phyloP scores from a whole-genome alignment of 2,329 filamentous ascomycete genomes.

The Cadophora sp. region DNA sequence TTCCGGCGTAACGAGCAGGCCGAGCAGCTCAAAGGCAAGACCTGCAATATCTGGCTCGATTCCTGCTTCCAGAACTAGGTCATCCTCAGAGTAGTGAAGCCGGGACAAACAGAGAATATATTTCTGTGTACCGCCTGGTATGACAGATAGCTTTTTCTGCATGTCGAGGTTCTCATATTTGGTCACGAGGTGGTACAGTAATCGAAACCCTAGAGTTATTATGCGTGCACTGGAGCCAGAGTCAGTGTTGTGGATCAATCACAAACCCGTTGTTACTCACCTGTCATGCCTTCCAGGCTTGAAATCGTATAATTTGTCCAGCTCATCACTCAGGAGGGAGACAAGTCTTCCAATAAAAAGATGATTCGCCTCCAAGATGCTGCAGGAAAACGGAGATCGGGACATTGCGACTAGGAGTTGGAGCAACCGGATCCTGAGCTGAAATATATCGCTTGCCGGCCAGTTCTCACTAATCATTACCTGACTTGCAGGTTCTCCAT shows the following conservation, averaged over 20 bases:
- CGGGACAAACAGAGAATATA: constrained; percentile 82
- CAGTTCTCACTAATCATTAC: constrained; percentile 38
- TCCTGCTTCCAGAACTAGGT: constrained; percentile 76
- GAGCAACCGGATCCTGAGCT: constrained; percentile 49
- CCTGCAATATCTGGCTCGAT: constrained; percentile 81
- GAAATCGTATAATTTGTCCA: constrained; percentile 65
- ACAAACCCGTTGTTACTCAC: constrained; percentile 35
- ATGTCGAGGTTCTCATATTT: constrained; percentile 71
- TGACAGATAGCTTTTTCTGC: constrained; percentile 71
- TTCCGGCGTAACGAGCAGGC: constrained; percentile 81
- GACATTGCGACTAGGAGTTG: constrained; percentile 66
- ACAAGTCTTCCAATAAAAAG: constrained; percentile 78
- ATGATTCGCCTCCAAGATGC: constrained; percentile 71
- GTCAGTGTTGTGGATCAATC: background rate
- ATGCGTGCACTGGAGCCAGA: constrained; percentile 48
- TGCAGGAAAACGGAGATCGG: constrained; percentile 65
- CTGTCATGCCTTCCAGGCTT: constrained; percentile 50
- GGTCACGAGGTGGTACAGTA: constrained; percentile 65
- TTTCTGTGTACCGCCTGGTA: constrained; percentile 78
- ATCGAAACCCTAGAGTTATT: constrained; percentile 65
- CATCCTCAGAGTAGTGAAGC: constrained; percentile 83
- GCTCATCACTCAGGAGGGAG: constrained; percentile 74
- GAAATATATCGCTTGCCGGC: constrained; percentile 36
- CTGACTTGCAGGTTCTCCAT: constrained; percentile 47
- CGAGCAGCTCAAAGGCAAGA: constrained; percentile 81